A percentile compares a stretch with the other conserved stretches of the same genome.
Evolutionary conservation across 106 monocot genomes (phyloP).

Genomic region (Dendrobium chrysotoxum): DNA sequence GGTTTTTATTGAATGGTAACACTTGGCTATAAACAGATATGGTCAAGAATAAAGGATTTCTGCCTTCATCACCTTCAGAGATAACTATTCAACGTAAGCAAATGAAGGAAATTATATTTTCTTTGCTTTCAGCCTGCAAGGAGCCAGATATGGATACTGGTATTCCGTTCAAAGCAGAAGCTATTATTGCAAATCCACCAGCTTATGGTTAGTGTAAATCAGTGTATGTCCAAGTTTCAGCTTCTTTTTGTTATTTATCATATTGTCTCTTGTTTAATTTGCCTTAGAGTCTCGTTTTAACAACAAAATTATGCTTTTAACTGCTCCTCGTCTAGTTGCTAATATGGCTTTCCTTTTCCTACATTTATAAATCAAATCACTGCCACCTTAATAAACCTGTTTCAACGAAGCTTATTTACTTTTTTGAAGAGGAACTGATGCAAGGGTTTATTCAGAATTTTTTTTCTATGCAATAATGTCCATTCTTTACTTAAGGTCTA

Average conservation of each 20-base stretch:
- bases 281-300: background rate
- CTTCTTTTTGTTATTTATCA: background rate
- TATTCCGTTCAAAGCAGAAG: constrained; percentile 82
- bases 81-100: constrained; percentile 85
- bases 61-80: constrained; percentile 87
- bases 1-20: background rate
- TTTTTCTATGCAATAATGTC: background rate
- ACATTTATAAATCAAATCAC: background rate
- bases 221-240: background rate
- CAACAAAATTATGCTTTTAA: background rate
- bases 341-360: background rate
- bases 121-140: constrained; percentile 81
- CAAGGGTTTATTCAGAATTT: background rate
- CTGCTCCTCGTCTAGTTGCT: background rate
- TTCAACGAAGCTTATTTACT: background rate
- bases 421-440: background rate
- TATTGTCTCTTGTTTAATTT: background rate
- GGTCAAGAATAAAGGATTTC: constrained; percentile 98
- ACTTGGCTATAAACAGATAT: constrained; percentile 52
- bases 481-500: background rate
- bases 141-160: constrained; percentile 82
- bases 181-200: constrained; percentile 96
- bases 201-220: constrained; percentile 66
- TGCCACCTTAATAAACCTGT: background rate
- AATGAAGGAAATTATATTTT: constrained; percentile 90